Evolutionary conservation across 768 basidiomycete species (phyloP).

Genomic region (Russula sp.): DNA sequence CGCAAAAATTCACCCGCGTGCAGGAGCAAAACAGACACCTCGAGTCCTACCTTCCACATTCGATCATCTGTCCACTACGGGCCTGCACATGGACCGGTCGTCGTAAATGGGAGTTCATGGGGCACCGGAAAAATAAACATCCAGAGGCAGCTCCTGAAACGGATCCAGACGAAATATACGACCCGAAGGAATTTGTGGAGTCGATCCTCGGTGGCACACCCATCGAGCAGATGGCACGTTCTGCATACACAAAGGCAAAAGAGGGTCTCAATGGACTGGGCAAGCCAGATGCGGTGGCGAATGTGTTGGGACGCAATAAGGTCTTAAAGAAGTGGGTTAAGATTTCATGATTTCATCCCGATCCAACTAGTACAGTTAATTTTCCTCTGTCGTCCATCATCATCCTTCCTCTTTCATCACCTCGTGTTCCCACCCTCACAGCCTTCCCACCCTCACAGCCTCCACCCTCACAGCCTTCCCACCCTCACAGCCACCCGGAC

Average conservation of each 20-base stretch:
- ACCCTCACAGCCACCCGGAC: too few species aligned
- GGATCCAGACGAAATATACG: background rate
- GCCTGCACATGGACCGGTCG: background rate
- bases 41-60: background rate
- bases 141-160: background rate
- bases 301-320: background rate
- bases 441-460: too few species aligned
- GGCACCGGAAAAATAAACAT: background rate
- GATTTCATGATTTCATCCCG: too few species aligned
- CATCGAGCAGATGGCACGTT: background rate
- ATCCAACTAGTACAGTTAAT: too few species aligned
- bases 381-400: too few species aligned
- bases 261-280: background rate
- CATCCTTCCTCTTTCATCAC: too few species aligned
- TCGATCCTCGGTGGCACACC: background rate
- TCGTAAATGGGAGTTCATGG: background rate
- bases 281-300: background rate
- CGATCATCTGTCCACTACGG: background rate
- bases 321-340: background rate
- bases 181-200: background rate
- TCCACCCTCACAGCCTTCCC: too few species aligned
- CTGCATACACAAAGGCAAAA: background rate
- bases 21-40: background rate
- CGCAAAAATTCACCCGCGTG: background rate
- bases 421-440: too few species aligned